A percentile compares a stretch with the other conserved stretches of the same genome.
Conservation (phyloP, 2,329 filamentous ascomycete genomes). For the Xylaria sp. region DNA sequence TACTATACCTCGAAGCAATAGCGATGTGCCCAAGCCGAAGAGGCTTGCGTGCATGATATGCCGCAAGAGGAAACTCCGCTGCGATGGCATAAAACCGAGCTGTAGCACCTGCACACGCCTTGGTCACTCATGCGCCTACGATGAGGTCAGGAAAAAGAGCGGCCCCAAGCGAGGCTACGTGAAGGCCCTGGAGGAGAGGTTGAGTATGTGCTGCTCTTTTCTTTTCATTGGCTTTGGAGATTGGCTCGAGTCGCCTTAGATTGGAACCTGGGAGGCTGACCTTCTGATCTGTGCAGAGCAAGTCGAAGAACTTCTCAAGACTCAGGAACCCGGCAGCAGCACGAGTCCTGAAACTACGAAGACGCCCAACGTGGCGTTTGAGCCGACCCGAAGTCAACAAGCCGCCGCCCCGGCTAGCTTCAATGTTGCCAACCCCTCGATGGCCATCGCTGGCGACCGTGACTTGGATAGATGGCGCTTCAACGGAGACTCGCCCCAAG, state of each 20-base stretch:
- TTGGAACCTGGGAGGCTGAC: conserved; percentile 18
- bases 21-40: conserved; percentile 80
- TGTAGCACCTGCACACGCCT: conserved; percentile 91
- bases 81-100: conserved; percentile 84
- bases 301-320: conserved; percentile 90
- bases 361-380: conserved; percentile 49
- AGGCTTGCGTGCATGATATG: conserved; percentile 95
- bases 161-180: conserved; percentile 95
- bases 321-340: conserved; percentile 67
- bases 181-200: conserved; percentile 88
- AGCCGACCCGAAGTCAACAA: conserved; percentile 49
- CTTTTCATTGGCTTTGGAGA: neutral
- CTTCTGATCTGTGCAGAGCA: conserved; percentile 69
- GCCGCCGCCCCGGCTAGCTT: conserved; percentile 53
- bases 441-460: conserved; percentile 58
- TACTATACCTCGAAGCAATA: conserved; percentile 60
- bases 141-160: conserved; percentile 93
- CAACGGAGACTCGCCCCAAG: conserved; percentile 62
- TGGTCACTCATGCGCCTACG: conserved; percentile 87
- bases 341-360: conserved; percentile 51
- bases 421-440: conserved; percentile 57
- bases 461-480: conserved; percentile 67
- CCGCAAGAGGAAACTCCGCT: conserved; percentile 89
- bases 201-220: conserved; percentile 70
- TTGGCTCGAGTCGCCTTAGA: conserved; percentile 1